A percentile compares a stretch with the other conserved stretches of the same genome.
phyloP scores from a whole-genome alignment of 2,329 filamentous ascomycete species.

The Neocucurbitaria cava region DNA sequence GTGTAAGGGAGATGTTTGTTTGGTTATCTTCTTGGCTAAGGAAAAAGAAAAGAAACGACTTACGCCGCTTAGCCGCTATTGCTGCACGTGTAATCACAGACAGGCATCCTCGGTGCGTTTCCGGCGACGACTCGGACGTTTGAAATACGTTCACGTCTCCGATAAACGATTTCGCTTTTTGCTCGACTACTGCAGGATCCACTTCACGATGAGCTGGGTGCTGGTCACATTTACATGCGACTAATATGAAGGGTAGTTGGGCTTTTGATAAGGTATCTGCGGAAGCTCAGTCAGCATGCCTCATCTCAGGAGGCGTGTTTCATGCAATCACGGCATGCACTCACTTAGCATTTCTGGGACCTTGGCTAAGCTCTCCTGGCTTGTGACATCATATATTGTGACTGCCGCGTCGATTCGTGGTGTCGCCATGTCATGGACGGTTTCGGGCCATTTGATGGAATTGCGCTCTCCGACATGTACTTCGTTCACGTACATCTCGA shows the following conservation, averaged over 20 bases:
- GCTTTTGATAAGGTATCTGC: constrained; percentile 77
- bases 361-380: constrained; percentile 74
- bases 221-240: constrained; percentile 89
- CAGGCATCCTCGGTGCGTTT: constrained; percentile 77
- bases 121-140: constrained; percentile 72
- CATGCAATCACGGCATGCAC: constrained; percentile 45
- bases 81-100: constrained; percentile 76
- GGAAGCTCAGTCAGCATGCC: constrained; percentile 27
- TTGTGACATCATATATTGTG: constrained; percentile 86
- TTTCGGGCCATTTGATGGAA: constrained; percentile 64
- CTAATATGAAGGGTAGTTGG: constrained; percentile 77
- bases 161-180: constrained; percentile 66
- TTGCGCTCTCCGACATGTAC: constrained; percentile 59
- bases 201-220: constrained; percentile 74
- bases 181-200: constrained; percentile 71
- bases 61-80: constrained; percentile 72
- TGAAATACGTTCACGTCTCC: constrained; percentile 74
- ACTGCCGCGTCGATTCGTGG: constrained; percentile 83
- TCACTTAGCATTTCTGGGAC: constrained; percentile 81
- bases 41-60: constrained; percentile 45
- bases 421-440: constrained; percentile 69
- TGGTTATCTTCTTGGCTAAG: constrained; percentile 1
- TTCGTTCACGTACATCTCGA: constrained; percentile 63
- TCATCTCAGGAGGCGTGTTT: constrained; percentile 1
- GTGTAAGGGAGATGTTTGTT: neutral